A percentile compares a stretch with the other conserved stretches of the same genome.
Conservation (phyloP, 2,329 filamentous ascomycete species). For the Epichloe typhina region DNA sequence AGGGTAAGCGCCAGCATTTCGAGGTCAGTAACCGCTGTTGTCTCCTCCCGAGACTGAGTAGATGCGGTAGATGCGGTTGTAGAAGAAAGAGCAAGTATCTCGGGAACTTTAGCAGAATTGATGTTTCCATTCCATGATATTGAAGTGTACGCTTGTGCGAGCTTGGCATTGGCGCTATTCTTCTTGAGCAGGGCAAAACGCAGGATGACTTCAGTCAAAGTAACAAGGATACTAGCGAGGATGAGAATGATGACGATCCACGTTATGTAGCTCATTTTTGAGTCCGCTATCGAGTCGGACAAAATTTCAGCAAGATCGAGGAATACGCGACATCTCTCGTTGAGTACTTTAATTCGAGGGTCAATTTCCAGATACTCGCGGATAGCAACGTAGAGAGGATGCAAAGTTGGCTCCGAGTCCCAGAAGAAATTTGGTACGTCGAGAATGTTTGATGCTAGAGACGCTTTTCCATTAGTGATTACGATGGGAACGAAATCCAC, state of each 20-base stretch:
- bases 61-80: not conserved
- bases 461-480: not conserved
- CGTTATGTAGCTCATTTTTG: conserved; percentile 90
- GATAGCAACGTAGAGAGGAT: conserved; percentile 86
- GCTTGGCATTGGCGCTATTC: conserved; percentile 8
- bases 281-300: conserved; percentile 80
- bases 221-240: conserved; percentile 79
- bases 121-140: conserved; percentile 8
- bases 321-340: conserved; percentile 93
- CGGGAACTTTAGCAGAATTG: conserved; percentile 7
- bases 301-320: conserved; percentile 92
- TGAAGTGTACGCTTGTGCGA: conserved; percentile 6
- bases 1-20: conserved; percentile 22
- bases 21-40: conserved; percentile 17
- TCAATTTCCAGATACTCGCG: conserved; percentile 97
- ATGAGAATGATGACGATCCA: conserved; percentile 98
- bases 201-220: conserved; percentile 75
- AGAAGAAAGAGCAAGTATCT: conserved; percentile 10
- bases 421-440: conserved; percentile 97
- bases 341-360: conserved; percentile 87
- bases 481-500: not conserved
- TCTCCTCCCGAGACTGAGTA: not conserved
- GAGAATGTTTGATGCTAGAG: conserved; percentile 77
- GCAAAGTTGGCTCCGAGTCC: conserved; percentile 89
- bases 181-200: conserved; percentile 61